Evolutionary conservation across 2,329 filamentous ascomycete species (phyloP).

Genomic region (Nemania serpens): DNA sequence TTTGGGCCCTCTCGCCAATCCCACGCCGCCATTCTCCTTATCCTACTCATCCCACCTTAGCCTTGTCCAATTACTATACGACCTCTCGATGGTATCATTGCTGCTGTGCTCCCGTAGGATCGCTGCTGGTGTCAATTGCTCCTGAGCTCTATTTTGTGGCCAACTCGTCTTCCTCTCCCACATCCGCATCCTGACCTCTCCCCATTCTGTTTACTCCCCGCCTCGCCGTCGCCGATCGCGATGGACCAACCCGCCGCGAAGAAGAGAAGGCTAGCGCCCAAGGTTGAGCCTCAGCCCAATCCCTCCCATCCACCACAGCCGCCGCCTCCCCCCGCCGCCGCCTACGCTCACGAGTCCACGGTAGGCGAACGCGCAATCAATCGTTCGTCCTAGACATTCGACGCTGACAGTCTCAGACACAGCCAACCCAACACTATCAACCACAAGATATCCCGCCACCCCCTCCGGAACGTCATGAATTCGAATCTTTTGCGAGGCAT

Average conservation of each 20-base stretch:
- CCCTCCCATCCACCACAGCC: slow-evolving; percentile 37
- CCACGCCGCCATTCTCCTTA: not conserved
- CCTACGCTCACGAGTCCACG: slow-evolving; percentile 40
- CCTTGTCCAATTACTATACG: slow-evolving; percentile 14
- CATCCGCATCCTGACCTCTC: not conserved
- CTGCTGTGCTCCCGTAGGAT: slow-evolving; percentile 4
- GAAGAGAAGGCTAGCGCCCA: slow-evolving; percentile 47
- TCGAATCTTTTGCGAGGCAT: slow-evolving; percentile 69
- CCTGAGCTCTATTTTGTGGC: not conserved
- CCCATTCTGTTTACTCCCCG: not conserved
- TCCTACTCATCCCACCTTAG: slow-evolving; percentile 4
- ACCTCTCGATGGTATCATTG: slow-evolving; percentile 17
- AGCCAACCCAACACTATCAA: slow-evolving; percentile 37
- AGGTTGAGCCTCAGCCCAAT: slow-evolving; percentile 42
- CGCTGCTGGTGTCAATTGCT: slow-evolving; percentile 24
- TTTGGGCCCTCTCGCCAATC: slow-evolving; percentile 10
- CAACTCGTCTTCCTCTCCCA: not conserved
- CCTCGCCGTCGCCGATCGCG: slow-evolving; percentile 5
- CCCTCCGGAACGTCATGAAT: slow-evolving; percentile 59
- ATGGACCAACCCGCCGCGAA: slow-evolving; percentile 46
- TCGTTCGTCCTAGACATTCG: slow-evolving; percentile 12
- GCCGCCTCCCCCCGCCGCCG: slow-evolving; percentile 22
- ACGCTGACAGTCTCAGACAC: slow-evolving; percentile 28
- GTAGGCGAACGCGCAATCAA: slow-evolving; percentile 22
- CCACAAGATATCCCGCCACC: slow-evolving; percentile 39